Evolutionary conservation across 345 rosid species (phyloP), one percentile per base, ranked within the genome.

Genomic region (Geranium brycei): DNA sequence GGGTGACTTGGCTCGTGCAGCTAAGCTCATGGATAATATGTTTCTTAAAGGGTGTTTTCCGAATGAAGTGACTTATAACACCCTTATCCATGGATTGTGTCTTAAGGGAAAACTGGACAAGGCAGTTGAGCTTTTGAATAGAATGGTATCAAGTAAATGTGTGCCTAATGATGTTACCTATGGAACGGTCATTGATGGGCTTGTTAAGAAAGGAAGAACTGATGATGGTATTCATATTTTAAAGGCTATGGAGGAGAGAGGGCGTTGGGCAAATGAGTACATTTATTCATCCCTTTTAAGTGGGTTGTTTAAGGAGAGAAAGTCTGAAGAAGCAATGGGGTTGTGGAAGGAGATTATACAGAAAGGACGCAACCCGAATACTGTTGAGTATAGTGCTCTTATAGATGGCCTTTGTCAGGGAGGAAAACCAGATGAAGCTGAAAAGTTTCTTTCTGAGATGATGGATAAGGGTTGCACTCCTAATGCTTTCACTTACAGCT

Each of bases 11-110:
- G 66, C 67, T 13, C 76, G 95, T 15, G 96, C 85, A 7, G 82
- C 90, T 2, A 93, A 90, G 82, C 83, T 93, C 63, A 87, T 88
- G 59, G 91, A 93, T 58, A 90, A 90, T 69, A 93, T 93, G 96
- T 85, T 83, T 77, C 90, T 93, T 1, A 90, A 93, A 71, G 97
- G 96, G 10, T 90, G 97, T 77, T 75, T 61, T 59, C 96, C 96
- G 3, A 87, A 85, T 73, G 78, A 79, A 76, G 85, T 78, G 16
- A 90, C 99, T n/a, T 93, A 90, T 72, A 93, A 90, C 66, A 90
- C 85, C 0, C 91, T 93, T 31, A 86, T 93, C 61, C 87, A 90
- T 59, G 97, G 96, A 61, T 70, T 93, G 55, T 93, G 96, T 71
- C 85, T 85, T 19, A 83, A 84, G 63, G 95, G 97, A 35, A 80